Conservation (phyloP, 2,329 filamentous ascomycete species). For the Daldinia sp. region DNA sequence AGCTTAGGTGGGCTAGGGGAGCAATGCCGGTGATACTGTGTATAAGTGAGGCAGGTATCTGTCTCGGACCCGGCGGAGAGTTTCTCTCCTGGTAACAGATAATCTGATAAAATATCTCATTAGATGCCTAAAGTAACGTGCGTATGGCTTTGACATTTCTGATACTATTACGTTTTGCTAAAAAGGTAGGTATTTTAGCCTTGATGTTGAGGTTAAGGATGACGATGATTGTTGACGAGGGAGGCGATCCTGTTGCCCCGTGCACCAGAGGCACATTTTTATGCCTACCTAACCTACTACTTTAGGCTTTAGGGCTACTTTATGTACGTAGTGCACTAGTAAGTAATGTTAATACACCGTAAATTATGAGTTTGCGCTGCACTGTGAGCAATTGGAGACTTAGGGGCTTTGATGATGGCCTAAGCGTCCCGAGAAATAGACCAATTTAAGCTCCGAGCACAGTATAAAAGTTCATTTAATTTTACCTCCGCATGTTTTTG, state of each 20-base stretch:
- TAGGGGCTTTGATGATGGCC: constrained; percentile 30
- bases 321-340: constrained; percentile 2
- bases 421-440: constrained; percentile 21
- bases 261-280: constrained; percentile 34
- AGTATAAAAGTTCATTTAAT: constrained; percentile 32
- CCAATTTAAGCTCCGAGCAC: constrained; percentile 37
- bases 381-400: constrained; percentile 26
- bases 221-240: constrained; percentile 8
- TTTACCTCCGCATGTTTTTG: constrained; percentile 7
- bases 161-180: background rate
- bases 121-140: background rate
- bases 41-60: constrained; percentile 16
- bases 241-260: constrained; percentile 33
- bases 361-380: background rate
- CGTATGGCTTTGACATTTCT: background rate
- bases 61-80: constrained; percentile 5
- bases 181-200: background rate
- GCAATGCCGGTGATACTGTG: constrained; percentile 4
- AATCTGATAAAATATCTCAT: background rate
- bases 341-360: constrained; percentile 2
- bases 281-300: constrained; percentile 3
- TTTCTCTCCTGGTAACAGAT: background rate
- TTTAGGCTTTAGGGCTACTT: background rate
- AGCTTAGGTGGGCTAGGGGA: constrained; percentile 7
- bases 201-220: constrained; percentile 12